phyloP scores from a whole-genome alignment of 768 basidiomycete species.

The Russula vinacea region DNA sequence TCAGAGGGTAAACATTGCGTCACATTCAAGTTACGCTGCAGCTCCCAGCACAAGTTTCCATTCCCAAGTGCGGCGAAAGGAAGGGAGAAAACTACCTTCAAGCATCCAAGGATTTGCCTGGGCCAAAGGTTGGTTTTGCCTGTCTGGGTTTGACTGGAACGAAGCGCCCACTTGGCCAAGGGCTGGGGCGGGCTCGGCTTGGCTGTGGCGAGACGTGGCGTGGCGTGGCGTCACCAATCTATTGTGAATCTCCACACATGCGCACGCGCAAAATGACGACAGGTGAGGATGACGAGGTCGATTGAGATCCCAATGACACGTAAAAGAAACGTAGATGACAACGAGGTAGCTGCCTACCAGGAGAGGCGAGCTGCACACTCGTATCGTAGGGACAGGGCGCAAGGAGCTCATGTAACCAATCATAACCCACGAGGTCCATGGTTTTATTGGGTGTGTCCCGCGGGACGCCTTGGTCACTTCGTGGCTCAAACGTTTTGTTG shows the following conservation, averaged over 20 bases:
- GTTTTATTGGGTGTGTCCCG: neutral
- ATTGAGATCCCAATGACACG: neutral
- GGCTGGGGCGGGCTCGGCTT: slow-evolving; percentile 17
- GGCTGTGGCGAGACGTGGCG: slow-evolving; percentile 15
- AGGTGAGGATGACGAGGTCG: neutral
- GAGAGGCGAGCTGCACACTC: slow-evolving; percentile 1
- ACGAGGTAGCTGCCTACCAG: neutral
- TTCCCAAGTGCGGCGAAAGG: neutral
- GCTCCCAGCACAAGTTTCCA: neutral
- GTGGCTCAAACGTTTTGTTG: neutral
- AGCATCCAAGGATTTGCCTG: neutral
- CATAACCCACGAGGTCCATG: neutral
- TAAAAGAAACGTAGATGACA: slow-evolving; percentile 5
- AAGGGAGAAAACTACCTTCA: neutral
- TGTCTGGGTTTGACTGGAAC: slow-evolving; percentile 5
- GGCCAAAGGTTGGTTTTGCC: neutral
- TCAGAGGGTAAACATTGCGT: slow-evolving; percentile 2
- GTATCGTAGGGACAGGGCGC: slow-evolving; percentile 1
- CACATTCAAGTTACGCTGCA: neutral
- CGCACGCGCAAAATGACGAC: slow-evolving; percentile 10
- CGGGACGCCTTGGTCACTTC: slow-evolving; percentile 12
- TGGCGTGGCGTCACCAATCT: slow-evolving; percentile 8
- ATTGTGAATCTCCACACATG: neutral
- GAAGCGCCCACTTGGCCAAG: slow-evolving; percentile 1
- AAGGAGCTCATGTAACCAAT: slow-evolving; percentile 3